Evolutionary conservation across 2,329 filamentous ascomycete species (phyloP).

Genomic region (Nothophoma quercina): DNA sequence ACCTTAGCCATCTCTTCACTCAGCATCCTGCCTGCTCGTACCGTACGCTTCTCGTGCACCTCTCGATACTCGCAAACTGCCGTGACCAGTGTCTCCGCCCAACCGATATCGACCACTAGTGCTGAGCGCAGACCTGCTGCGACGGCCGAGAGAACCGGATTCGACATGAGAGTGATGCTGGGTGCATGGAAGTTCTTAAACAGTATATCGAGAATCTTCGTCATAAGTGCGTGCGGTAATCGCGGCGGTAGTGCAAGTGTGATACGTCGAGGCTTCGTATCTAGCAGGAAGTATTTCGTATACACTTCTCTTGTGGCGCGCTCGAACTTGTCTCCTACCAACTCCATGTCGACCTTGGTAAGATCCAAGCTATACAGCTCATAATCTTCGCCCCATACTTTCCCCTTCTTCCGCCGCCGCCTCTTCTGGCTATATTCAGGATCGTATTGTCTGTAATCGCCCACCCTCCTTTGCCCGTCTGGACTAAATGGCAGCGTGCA

Average conservation of each 20-base stretch:
- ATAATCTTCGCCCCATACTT: constrained; percentile 68
- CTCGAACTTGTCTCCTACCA: constrained; percentile 88
- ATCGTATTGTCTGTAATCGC: constrained; percentile 80
- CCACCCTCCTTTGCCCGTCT: constrained; percentile 76
- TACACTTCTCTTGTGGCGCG: constrained; percentile 81
- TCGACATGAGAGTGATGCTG: constrained; percentile 80
- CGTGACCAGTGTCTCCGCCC: constrained; percentile 87
- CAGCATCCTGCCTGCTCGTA: constrained; percentile 77
- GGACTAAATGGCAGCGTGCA: constrained; percentile 78
- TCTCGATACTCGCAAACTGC: constrained; percentile 91
- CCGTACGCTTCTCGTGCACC: constrained; percentile 72
- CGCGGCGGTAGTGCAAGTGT: constrained; percentile 79
- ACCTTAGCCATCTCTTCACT: constrained; percentile 73
- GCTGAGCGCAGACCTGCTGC: constrained; percentile 87
- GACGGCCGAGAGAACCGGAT: constrained; percentile 75
- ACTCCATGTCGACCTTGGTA: constrained; percentile 73
- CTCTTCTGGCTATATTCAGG: constrained; percentile 60
- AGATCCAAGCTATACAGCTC: constrained; percentile 84
- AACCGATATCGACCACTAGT: constrained; percentile 88
- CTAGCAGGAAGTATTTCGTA: constrained; percentile 74
- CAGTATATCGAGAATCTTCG: constrained; percentile 75
- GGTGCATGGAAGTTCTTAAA: constrained; percentile 84
- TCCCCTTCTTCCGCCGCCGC: constrained; percentile 56
- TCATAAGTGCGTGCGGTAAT: constrained; percentile 79
- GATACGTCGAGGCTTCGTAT: constrained; percentile 77